Evolutionary conservation across 2,329 filamentous ascomycete genomes (phyloP).

Genomic region (Neofusicoccum kwambonambiense): DNA sequence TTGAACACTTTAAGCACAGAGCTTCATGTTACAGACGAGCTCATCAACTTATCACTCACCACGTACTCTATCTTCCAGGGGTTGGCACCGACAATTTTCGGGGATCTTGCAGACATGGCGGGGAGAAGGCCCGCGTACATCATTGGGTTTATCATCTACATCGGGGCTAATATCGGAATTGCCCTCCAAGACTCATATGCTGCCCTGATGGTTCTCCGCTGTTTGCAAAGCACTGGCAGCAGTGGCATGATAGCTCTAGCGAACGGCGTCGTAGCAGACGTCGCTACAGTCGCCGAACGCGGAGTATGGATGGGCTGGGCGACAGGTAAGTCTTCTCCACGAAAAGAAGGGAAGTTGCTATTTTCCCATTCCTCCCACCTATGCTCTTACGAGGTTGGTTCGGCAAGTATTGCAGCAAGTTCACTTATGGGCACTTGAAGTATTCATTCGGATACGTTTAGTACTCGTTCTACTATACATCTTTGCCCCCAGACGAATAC

Average conservation of each 20-base stretch:
- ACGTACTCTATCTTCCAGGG: slow-evolving; percentile 52
- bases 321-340: not conserved
- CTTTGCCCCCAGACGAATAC: no score
- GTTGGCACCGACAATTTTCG: slow-evolving; percentile 52
- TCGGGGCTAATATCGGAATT: slow-evolving; percentile 34
- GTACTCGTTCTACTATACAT: no score
- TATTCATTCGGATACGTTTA: no score
- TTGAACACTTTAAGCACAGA: slow-evolving; percentile 28
- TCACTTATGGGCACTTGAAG: no score
- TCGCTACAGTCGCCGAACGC: slow-evolving; percentile 41
- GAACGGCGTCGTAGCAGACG: slow-evolving; percentile 42
- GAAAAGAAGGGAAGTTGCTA: no score
- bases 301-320: slow-evolving; percentile 44
- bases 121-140: slow-evolving; percentile 53
- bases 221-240: slow-evolving; percentile 40
- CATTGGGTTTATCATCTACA: slow-evolving; percentile 36
- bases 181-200: slow-evolving; percentile 34
- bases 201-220: slow-evolving; percentile 35
- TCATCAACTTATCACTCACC: slow-evolving; percentile 39
- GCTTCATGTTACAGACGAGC: slow-evolving; percentile 37
- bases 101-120: slow-evolving; percentile 51
- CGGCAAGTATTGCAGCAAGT: no score
- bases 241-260: slow-evolving; percentile 42
- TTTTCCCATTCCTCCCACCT: no score
- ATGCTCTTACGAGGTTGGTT: no score